Conservation (phyloP, 2,329 filamentous ascomycete species). For the Sclerotinia nivalis region DNA sequence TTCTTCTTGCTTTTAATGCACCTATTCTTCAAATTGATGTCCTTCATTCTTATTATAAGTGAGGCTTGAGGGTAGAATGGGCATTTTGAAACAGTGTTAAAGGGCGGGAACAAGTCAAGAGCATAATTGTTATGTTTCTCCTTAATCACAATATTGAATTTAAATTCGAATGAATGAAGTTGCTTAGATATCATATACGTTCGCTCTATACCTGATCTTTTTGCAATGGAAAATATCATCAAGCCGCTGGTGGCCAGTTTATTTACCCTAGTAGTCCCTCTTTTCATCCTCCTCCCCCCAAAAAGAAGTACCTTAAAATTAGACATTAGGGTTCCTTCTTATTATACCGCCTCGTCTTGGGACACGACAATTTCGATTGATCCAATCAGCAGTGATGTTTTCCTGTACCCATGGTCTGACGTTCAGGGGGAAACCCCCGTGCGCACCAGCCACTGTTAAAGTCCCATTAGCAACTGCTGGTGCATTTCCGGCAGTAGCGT, state of each 20-base stretch:
- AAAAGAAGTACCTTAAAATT: neutral
- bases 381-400: neutral
- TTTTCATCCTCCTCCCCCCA: neutral
- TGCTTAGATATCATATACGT: neutral
- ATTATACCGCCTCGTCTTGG: neutral
- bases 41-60: neutral
- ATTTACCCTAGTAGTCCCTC: neutral
- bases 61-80: neutral
- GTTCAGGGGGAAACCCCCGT: neutral
- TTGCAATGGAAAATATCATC: neutral
- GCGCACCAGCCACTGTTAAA: neutral
- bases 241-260: neutral
- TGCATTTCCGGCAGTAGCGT: accelerated
- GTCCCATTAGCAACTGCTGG: neutral
- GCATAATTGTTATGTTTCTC: neutral
- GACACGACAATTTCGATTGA: neutral
- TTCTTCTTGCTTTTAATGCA: neutral
- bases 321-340: neutral
- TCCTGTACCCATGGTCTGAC: neutral
- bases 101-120: neutral
- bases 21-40: no score
- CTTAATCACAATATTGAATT: neutral
- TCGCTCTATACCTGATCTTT: neutral
- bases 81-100: neutral
- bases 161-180: neutral